phyloP scores from a whole-genome alignment of 2,329 filamentous ascomycete genomes.

The Dactylellina drechsleri region DNA sequence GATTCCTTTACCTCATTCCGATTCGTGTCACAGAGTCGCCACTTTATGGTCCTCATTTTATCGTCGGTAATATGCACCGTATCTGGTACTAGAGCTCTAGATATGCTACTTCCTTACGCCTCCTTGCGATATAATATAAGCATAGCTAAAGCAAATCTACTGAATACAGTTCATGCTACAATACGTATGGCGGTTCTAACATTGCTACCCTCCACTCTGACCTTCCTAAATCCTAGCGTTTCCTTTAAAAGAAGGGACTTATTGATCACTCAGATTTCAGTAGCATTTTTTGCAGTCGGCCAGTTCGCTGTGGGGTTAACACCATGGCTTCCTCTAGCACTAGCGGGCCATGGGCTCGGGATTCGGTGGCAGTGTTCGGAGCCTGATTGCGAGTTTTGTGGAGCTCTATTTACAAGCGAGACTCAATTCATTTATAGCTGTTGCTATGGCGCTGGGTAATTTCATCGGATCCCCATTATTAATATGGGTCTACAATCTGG shows the following conservation, averaged over 20 bases:
- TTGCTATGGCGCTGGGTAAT: constrained; percentile 13
- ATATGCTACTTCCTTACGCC: constrained; percentile 22
- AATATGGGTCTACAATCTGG: constrained; percentile 7
- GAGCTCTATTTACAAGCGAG: constrained; percentile 17
- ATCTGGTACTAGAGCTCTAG: constrained; percentile 1
- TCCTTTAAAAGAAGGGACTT: constrained; percentile 19
- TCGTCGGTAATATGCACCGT: constrained; percentile 19
- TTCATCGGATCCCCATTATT: constrained; percentile 19
- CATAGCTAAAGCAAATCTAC: constrained; percentile 24
- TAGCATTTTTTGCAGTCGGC: constrained; percentile 15
- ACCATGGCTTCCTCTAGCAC: constrained; percentile 10
- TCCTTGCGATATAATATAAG: constrained; percentile 21
- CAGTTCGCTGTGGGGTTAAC: constrained; percentile 12
- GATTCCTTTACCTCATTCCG: constrained; percentile 10
- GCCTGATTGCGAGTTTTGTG: constrained; percentile 24
- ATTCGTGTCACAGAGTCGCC: constrained; percentile 13
- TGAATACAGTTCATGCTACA: constrained; percentile 22
- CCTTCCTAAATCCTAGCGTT: neutral
- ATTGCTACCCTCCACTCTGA: constrained; percentile 4
- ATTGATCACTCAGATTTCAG: constrained; percentile 14
- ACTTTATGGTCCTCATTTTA: constrained; percentile 21
- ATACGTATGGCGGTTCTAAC: constrained; percentile 11
- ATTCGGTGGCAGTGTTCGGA: constrained; percentile 22
- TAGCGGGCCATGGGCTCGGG: constrained; percentile 18
- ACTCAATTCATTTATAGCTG: constrained; percentile 12